Evolutionary conservation across 345 rosid genomes (phyloP), one percentile per base, ranked within the genome.

Genomic region (Gossypium sturtianum): DNA sequence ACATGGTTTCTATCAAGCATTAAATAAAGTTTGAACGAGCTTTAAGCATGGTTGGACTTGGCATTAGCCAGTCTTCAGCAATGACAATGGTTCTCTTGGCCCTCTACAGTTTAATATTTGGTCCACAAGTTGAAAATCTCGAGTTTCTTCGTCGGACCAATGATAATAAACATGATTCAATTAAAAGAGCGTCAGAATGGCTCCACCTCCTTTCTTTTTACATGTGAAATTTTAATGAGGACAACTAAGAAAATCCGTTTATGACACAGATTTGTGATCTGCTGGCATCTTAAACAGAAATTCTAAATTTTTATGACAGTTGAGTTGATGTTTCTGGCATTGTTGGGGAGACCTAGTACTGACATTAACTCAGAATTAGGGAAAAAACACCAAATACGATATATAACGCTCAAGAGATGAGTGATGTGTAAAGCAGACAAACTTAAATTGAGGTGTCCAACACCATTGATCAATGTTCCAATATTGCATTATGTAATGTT

Each of bases 81-180:
- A 47, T 11, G 5, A 38, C 51, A 20, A 58, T 72, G 81, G 79
- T 75, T 68, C 77, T 71, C 47, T 57, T 12, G 9, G 44, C 16
- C 62, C 48, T 59, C 53, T 65, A 12, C 29, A 70, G 44, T 8
- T 34, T 19, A 52, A 54, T 53, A 8, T 60, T 25, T 64, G 80
- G 78, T 54, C 74, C 76, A 72, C 58, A 19, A 66, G 41, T 34
- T 63, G 43, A 66, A 62, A 75, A 75, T n/a, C 61, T 51, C 29
- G n/a, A 44, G 45, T 23, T 49, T 12, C 16, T 66, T 75, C 64
- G 12, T 53, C 54, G 22, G 22, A 54, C 45, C 54, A 27, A 34
- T 34, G 6, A 34, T 34, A 4, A 34, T 34, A 34, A 34, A 34
- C 6, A 34, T 34, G 38, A 34, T 34, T 34, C 38, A 34, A 34